Evolutionary conservation across 2,329 filamentous ascomycete species (phyloP).

Genomic region (Fusarium odoratissimum): DNA sequence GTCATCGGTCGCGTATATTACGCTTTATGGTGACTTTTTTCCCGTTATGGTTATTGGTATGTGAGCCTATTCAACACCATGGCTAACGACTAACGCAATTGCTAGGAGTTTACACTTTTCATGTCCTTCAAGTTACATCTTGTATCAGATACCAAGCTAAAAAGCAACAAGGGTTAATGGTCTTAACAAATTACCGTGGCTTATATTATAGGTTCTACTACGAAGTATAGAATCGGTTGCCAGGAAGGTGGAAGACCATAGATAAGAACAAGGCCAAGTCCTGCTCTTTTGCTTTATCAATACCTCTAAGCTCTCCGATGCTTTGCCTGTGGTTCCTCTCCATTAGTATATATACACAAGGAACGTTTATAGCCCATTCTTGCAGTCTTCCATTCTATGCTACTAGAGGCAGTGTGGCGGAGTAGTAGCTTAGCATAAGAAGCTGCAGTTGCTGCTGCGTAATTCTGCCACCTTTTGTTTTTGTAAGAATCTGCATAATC

Average conservation of each 20-base stretch:
- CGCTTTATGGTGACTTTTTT: not conserved
- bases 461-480: accelerated
- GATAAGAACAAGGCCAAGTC: too few relatives aligned
- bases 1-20: not conserved
- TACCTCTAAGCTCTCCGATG: not conserved
- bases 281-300: not conserved
- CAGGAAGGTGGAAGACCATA: too few relatives aligned
- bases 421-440: not conserved
- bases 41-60: not conserved
- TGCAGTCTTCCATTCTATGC: accelerated
- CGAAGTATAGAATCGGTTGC: too few relatives aligned
- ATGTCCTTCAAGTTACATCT: not conserved
- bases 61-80: accelerated
- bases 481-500: not conserved
- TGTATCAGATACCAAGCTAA: not conserved
- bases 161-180: too few relatives aligned
- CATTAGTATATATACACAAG: accelerated
- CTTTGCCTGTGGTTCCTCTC: not conserved
- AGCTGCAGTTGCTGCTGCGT: not conserved
- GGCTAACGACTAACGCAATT: accelerated
- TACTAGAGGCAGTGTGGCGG: accelerated
- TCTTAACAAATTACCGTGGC: too few relatives aligned
- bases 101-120: not conserved
- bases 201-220: too few relatives aligned
- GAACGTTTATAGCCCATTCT: accelerated